Evolutionary conservation across 345 rosid genomes (phyloP), one percentile per base, ranked within the genome.

Genomic region (Corchorus capsularis): DNA sequence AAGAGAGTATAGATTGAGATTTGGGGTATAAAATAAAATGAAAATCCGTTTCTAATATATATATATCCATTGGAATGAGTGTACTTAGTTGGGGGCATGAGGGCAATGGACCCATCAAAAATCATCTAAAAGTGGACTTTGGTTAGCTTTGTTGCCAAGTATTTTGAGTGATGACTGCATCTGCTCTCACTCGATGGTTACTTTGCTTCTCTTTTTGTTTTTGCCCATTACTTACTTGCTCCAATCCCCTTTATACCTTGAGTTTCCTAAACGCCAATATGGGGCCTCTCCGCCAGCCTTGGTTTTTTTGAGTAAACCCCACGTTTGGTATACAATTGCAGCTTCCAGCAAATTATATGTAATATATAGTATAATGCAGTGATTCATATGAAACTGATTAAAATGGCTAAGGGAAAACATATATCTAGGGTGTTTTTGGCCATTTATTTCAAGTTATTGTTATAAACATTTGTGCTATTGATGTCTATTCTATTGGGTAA

Each of bases 191-290:
- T 22, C 39, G 13, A 22, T 32, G 56, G 11, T 16, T 34, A 54
- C 72, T 7, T 82, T 76, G 82, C 85, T 79, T 79, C 80, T 55
- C 7, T 43, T 78, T 62, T 73, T 37, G 68, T 65, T 27, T 27
- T 27, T 27, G 27, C n/a, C 32, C 54, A 71, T 4, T 50, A 50
- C 17, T n/a, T 5, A 2, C n/a, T n/a, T 27, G 1, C 61, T 19
- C 61, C 61, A 20, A 27, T 46, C 2, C 49, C 43, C 63, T 49
- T 65, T 56, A 19, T 27, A 35, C 63, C 8, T 67, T 14, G 20
- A 32, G 20, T 39, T 60, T 56, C 66, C 41, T 50, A 13, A 49
- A 47, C 3, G 34, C 0, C 70, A 8, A 63, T 8, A 52, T 41
- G 16, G 75, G 53, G 16, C 66, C 53, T 17, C 37, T 14, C 55